Percentiles rank a stretch among this genome's conserved stretches.
Conservation (phyloP, 1,284 basidiomycete species). For the Abortiporus biennis region DNA sequence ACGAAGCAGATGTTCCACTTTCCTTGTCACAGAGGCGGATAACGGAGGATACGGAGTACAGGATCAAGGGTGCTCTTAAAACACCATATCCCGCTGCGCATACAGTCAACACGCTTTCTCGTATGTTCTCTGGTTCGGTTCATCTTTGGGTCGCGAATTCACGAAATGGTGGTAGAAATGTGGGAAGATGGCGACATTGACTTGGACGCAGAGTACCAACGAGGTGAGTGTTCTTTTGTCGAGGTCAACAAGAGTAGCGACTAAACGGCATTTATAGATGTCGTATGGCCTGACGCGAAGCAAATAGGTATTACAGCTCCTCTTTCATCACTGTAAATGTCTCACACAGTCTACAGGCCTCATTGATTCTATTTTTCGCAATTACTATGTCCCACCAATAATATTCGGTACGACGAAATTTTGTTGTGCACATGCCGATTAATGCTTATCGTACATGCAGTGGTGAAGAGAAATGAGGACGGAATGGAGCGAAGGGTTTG, state of each 20-base stretch:
- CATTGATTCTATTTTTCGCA: constrained; percentile 49
- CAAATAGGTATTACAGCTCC: constrained; percentile 18
- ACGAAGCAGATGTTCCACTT: constrained; percentile 13
- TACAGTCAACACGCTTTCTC: constrained; percentile 59
- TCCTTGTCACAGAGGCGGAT: constrained; percentile 15
- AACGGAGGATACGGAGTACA: constrained; percentile 17
- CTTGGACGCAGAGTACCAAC: constrained; percentile 70
- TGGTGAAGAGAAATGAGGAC: constrained; percentile 38
- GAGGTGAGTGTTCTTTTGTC: constrained; percentile 38
- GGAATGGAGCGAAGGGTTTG: constrained; percentile 60
- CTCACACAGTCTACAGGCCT: constrained; percentile 24
- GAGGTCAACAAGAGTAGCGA: background rate
- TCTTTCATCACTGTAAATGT: background rate
- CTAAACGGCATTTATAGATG: constrained; percentile 32
- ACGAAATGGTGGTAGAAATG: background rate
- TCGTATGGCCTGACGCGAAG: constrained; percentile 54
- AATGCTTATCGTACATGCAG: constrained; percentile 11
- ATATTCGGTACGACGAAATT: constrained; percentile 36
- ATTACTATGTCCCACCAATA: constrained; percentile 50
- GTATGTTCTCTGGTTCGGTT: constrained; percentile 28
- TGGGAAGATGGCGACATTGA: constrained; percentile 53
- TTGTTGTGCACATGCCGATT: background rate
- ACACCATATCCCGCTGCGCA: constrained; percentile 62
- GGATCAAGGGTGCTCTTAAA: constrained; percentile 49
- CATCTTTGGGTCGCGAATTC: no score